phyloP scores from a whole-genome alignment of 2,329 filamentous ascomycete species.

The Calonectria pseudoturangicola region DNA sequence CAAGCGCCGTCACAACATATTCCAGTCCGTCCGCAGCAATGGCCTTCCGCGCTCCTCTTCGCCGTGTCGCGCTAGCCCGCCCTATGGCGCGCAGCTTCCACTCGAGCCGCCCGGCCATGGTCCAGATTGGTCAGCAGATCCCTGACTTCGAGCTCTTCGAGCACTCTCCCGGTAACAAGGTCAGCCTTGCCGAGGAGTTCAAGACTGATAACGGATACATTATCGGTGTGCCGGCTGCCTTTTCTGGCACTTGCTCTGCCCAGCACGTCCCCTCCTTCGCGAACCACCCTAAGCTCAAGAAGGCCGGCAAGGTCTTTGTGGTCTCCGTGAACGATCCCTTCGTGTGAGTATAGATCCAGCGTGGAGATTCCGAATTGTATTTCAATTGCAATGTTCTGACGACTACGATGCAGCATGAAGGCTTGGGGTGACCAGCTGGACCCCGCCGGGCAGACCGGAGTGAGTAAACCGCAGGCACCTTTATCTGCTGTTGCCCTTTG shows the following conservation, averaged over 20 bases:
- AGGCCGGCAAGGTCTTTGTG: slow-evolving; percentile 90
- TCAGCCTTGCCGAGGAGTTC: slow-evolving; percentile 89
- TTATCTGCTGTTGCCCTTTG: background rate
- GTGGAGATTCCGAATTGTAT: background rate
- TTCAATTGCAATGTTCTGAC: slow-evolving; percentile 29
- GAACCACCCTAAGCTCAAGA: slow-evolving; percentile 84
- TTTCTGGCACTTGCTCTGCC: slow-evolving; percentile 75
- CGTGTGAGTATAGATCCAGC: slow-evolving; percentile 76
- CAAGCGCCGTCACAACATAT: slow-evolving; percentile 30
- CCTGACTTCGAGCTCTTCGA: slow-evolving; percentile 88
- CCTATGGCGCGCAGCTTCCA: slow-evolving; percentile 74
- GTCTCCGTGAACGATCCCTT: slow-evolving; percentile 96
- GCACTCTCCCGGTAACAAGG: slow-evolving; percentile 91
- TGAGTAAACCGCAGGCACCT: slow-evolving; percentile 69
- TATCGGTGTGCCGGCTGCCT: slow-evolving; percentile 89
- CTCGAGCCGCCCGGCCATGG: slow-evolving; percentile 75
- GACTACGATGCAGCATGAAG: slow-evolving; percentile 80
- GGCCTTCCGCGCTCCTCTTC: slow-evolving; percentile 61
- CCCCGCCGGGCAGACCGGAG: slow-evolving; percentile 82
- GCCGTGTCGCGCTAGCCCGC: slow-evolving; percentile 58
- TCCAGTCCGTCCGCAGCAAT: slow-evolving; percentile 50
- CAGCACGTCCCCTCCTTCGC: slow-evolving; percentile 91
- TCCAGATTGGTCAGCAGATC: slow-evolving; percentile 87
- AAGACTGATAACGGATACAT: slow-evolving; percentile 83
- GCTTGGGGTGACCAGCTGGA: slow-evolving; percentile 89